Base-by-base conservation (phyloP, 192 early-diverging fungal genomes). In the Rhizophlyctis rosea region DNA sequence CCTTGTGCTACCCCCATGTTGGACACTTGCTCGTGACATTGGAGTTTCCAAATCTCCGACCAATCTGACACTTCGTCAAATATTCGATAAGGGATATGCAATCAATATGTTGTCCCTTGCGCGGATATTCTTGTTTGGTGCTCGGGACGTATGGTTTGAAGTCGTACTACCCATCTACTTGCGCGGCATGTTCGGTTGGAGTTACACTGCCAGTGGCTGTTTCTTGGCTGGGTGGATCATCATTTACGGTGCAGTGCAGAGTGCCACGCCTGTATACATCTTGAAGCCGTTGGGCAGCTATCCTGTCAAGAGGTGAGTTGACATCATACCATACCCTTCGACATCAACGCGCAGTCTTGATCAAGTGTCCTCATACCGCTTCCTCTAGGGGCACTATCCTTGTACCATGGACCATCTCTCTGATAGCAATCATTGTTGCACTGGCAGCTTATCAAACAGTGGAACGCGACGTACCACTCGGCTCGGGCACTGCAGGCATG, bases 161-260 rank as follows among this genome's bases (percentile, higher is more conserved):
- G 74, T 76, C 3, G 59, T 61, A 31, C 29, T 76, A 30, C 75
- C 75, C 16, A 44, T 76, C 9, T 76, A 50, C 34, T 31, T 76
- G 25, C 62, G 75, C n/a, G 67, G 69, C 16, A 28, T 39, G 35
- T 56, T 73, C 48, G 39, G 50, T 34, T 79, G 77, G 76, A 64
- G 58, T 28, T 79, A 72, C 54, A 59, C 69, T 3, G 58, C 56
- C 1, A 57, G 68, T 0, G 77, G 75, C 2, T 28, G 61, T 24
- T 65, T 74, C 34, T 35, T 79, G 32, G 77, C 77, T 4, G 71
- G 49, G 9, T 79, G 77, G 77, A 62, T 79, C 25, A 71, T 79
- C 4, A 51, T 74, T 24, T 79, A 79, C 50, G 77, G 77, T 3
- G 59, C 57, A 7, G 59, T 79, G 14, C 77, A 79, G 62, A 70